These are phyloP conservation scores for Neonectria ditissima DNA, from an alignment of 2,329 filamentous ascomycete species.

Conservation along the genomic window DNA sequence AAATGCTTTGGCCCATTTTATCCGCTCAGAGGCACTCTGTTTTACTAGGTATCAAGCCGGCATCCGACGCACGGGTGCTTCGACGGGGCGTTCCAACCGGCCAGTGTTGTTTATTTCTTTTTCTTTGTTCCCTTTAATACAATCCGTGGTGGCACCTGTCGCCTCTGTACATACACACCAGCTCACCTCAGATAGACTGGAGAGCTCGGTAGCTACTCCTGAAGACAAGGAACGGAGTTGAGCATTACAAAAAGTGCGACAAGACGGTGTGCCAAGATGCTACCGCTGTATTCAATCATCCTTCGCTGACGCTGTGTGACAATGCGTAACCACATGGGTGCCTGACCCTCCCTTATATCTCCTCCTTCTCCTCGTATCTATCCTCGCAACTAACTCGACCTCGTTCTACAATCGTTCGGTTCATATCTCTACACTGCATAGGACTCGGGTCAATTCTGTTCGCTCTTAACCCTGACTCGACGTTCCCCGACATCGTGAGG, in stretches of 20 bases:
- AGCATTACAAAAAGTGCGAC: conserved; percentile 16
- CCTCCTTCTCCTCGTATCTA: not conserved
- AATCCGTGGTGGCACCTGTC: conserved; percentile 7
- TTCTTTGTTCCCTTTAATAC: conserved; percentile 26
- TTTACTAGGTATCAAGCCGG: conserved; percentile 30
- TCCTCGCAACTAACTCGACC: not conserved
- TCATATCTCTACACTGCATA: not conserved
- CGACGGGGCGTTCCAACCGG: conserved; percentile 43
- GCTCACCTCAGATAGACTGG: conserved; percentile 29
- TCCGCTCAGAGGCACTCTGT: conserved; percentile 21
- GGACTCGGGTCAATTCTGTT: conserved; percentile 33
- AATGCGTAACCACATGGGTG: conserved; percentile 1
- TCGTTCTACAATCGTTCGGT: not conserved
- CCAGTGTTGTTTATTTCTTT: conserved; percentile 31
- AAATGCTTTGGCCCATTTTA: conserved; percentile 12
- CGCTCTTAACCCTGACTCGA: conserved; percentile 48
- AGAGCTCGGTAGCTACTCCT: conserved; percentile 14
- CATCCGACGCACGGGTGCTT: conserved; percentile 29
- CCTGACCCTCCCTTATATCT: not conserved
- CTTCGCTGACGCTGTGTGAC: conserved; percentile 18
- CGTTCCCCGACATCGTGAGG: conserved; percentile 56
- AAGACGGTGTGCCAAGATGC: conserved; percentile 10
- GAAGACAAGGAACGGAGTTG: conserved; percentile 20
- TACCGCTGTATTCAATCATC: conserved; percentile 15
- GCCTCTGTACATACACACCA: conserved; percentile 24